These are phyloP conservation scores for Leishmania guyanensis DNA, from an alignment of 208 protist genomes.

Conservation along the genomic window DNA sequence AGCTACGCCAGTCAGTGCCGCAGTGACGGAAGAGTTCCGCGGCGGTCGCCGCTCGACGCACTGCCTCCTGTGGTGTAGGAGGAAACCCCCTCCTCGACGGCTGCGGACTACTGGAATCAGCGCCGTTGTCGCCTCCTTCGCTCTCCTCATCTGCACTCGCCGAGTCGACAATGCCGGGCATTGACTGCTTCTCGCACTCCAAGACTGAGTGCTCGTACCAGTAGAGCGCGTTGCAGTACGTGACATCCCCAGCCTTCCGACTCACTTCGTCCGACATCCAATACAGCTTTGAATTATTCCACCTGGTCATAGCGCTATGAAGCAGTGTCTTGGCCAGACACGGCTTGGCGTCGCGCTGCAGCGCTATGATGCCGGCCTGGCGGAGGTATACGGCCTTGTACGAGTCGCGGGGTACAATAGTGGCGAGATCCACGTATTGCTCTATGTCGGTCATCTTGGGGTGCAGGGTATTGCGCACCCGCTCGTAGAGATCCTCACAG, in stretches of 20 bases:
- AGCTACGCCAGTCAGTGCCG: conserved; percentile 25
- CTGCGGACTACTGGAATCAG: not conserved
- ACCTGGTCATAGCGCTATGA: conserved; percentile 11
- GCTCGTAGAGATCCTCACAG: conserved; percentile 28
- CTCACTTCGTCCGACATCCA: conserved; percentile 24
- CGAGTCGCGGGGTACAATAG: conserved; percentile 1
- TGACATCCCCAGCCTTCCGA: not conserved
- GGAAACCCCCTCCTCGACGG: not conserved
- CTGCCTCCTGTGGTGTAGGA: conserved; percentile 11
- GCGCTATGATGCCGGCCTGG: conserved; percentile 22
- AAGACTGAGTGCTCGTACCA: conserved; percentile 17
- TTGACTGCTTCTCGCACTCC: conserved; percentile 6
- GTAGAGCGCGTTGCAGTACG: conserved; percentile 38
- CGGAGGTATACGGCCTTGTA: conserved; percentile 35
- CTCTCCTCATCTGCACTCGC: not conserved
- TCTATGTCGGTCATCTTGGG: conserved; percentile 44
- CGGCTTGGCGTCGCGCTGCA: conserved; percentile 9
- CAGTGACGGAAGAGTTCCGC: conserved; percentile 14
- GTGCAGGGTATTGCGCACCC: conserved; percentile 26
- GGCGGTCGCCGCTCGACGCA: not conserved
- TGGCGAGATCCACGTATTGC: conserved; percentile 36
- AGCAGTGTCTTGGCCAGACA: conserved; percentile 19
- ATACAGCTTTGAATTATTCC: conserved; percentile 27
- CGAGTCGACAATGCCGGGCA: not conserved
- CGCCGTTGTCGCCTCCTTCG: not conserved